Evolutionary conservation across 2,329 filamentous ascomycete species (phyloP), one percentile per base, ranked within the genome.

Genomic region (Fusarium duplospermum): DNA sequence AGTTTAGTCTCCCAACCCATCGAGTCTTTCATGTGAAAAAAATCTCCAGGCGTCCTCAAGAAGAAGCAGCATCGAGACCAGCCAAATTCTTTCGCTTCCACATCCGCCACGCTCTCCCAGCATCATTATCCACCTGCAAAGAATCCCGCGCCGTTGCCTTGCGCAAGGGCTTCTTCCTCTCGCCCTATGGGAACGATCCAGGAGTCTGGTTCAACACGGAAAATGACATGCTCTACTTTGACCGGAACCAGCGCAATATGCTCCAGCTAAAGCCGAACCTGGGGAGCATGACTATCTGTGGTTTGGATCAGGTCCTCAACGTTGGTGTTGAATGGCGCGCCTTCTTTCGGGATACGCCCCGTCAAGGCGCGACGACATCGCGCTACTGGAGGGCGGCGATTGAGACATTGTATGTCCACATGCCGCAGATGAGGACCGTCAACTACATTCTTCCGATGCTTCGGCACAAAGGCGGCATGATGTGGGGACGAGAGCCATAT

Each of bases 21-120:
- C 79, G 80, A 57, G 66, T 83, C 47, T 82, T 82, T 62, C 78
- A 81, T 52, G 62, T 82, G 62, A 73, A 73, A 14, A 62, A 61
- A 27, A 63, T 77, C 45, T 61, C 58, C 14, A 45, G 57, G 18
- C 27, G 16, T 2, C 47, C 47, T 4, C 27, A 31, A 4, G 27
- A 52, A 29, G 45, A 52, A 22, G 24, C 27, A 16, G 24, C 27
- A 31, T 29, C 18, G 1, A 14, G 47, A 20, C 47, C 18, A n/a
- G 27, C 47, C 27, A 54, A 29, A 2, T 54, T 54, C 35, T 70
- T 78, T 36, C 67, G 62, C 29, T 81, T 80, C 38, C 68, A 79
- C 72, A 70, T 77, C 27, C 42, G 36, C 13, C 73, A 78, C 24
- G 40, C 62, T 11, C 75, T 72, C 8, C 78, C 78, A 11, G 35